Evolutionary conservation across 805 yeast species (phyloP), one percentile per base, ranked within the genome.

Genomic region (Monosporozyma unispora): DNA sequence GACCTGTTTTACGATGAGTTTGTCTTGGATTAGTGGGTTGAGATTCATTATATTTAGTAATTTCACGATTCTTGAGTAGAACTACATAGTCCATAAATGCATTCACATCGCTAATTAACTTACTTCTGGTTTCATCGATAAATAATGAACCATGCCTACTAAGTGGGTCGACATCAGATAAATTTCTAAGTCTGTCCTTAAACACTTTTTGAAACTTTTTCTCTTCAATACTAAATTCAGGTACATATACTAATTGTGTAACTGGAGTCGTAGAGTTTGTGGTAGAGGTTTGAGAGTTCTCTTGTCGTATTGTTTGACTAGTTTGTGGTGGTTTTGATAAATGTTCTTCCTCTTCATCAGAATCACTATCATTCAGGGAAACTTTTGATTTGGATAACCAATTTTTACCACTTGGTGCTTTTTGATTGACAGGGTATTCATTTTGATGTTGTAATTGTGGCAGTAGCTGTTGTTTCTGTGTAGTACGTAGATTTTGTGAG

Each of bases 321-420:
- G 19, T 18, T 6, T 16, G 14, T 35, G 22, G 22, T 35, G 8
- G 39, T 35, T 35, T 35, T n/a, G n/a, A n/a, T n/a, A n/a, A n/a
- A n/a, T n/a, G n/a, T 11, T 35, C 22, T 8, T 9, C 21, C 9
- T 31, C 39, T 14, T 29, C 35, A n/a, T 47, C 49, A 11, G 14
- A 12, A 22, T 47, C 49, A 21, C 45, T 47, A 18, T 46, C 48
- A 21, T 40, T 46, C 4, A 47, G 28, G 18, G 38, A 29, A 7
- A 47, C 49, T 41, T 47, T 47, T 3, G 49, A 47, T 31, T 47
- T 22, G 4, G 33, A 22, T 12, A 47, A 25, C 49, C 49, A 47
- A 41, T 29, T 33, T 18, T 28, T 22, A 10, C 27, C 27, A 10
- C 28, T 9, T 14, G 25, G 21, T 14, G n/a, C 16, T 12, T 8